Base-by-base conservation (phyloP, 768 basidiomycete genomes). In the Mycena epipterygia region DNA sequence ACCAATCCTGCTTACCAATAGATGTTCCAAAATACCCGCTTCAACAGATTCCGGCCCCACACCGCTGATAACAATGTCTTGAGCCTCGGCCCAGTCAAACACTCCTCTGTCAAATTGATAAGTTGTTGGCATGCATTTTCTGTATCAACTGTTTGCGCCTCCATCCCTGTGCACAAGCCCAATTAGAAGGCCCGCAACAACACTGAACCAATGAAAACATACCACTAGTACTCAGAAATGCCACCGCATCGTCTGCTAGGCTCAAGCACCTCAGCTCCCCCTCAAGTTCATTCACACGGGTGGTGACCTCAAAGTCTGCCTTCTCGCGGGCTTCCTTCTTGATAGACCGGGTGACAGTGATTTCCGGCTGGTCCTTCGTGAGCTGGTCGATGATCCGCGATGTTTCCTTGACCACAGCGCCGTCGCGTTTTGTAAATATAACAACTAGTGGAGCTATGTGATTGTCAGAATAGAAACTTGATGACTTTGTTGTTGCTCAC, bases 351-450 rank as follows among this genome's bases (percentile, higher is more conserved):
- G n/a, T n/a, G n/a, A n/a, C n/a, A 56, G 33, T 39, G 35, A 21
- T 11, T 39, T 56, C 55, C 14, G 35, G 55, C 6, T 16, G 32
- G 55, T 39, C 35, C 55, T 25, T 35, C 30, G 21, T 33, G 30
- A 55, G 30, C 52, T 55, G 21, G 32, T 55, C 29, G 35, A 56
- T 11, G 37, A 57, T 57, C 12, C 23, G 13, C 27, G 56, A 57
- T 41, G 19, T 57, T 41, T 57, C 37, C 56, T 57, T 57, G 23
- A 29, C 3, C 5, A 57, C 25, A 39, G 39, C 56, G 19, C 56
- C 56, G 37, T 57, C 56, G 5, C 19, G 56, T 29, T 57, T 57
- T 11, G 56, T 57, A 29, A 57, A 57, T 41, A 57, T 57, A 13
- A 57, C 56, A 27, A 57, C 56, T 25, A 57, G 25, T 12, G 56